Conservation (phyloP, 768 basidiomycete genomes). For the Mycena indigotica region DNA sequence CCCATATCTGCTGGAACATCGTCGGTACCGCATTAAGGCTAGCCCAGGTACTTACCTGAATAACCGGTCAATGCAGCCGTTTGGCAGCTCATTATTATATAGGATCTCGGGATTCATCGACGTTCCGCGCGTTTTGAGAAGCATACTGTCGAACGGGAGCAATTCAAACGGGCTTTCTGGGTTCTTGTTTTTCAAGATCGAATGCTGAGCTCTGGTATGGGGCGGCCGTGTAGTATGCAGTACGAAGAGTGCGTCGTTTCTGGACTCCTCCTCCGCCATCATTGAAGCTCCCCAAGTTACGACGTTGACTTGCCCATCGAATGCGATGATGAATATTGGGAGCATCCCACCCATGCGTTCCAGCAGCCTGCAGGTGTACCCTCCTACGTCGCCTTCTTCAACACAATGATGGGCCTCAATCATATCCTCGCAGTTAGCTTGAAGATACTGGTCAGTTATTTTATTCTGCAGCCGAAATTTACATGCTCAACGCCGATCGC, state of each 20-base stretch:
- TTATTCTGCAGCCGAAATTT: not conserved
- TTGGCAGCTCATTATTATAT: no score
- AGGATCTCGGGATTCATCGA: constrained; percentile 74
- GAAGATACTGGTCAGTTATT: constrained; percentile 49
- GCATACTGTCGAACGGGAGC: constrained; percentile 60
- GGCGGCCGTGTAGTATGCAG: constrained; percentile 68
- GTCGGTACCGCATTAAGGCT: constrained; percentile 46
- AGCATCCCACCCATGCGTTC: constrained; percentile 52
- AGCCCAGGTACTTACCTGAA: no score
- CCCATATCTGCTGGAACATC: constrained; percentile 67
- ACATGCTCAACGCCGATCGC: no score
- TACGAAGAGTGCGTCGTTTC: constrained; percentile 64
- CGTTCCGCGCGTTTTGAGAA: constrained; percentile 32
- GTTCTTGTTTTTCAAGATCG: constrained; percentile 43
- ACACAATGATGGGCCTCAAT: constrained; percentile 54
- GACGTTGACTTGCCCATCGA: constrained; percentile 68
- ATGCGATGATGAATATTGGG: no score
- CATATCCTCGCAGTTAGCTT: constrained; percentile 62
- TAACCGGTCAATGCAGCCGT: no score
- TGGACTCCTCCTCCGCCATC: not conserved
- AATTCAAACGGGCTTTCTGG: constrained; percentile 74
- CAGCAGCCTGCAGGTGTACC: constrained; percentile 62
- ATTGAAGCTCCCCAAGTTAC: constrained; percentile 48
- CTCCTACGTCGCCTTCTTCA: constrained; percentile 57
- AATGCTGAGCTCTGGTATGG: constrained; percentile 53